Base-by-base conservation (phyloP, 1,284 basidiomycete species). In the Veloboletus limbatus region DNA sequence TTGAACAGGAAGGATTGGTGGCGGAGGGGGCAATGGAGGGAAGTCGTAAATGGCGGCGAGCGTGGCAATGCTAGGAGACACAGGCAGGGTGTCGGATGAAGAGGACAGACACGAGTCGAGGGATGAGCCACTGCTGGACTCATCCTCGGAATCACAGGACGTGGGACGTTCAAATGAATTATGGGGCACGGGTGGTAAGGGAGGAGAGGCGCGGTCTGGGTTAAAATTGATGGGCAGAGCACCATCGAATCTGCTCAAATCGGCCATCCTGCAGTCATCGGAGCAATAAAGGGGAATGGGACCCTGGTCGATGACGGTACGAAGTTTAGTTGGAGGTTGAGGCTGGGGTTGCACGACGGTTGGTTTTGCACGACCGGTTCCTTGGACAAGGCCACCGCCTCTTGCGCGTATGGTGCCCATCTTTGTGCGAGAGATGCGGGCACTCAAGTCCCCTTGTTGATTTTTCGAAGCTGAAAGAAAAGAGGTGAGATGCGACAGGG, bases 261-360 rank as follows among this genome's bases (percentile, higher is more conserved):
- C 85, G 34, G 68, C 68, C 32, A 81, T 65, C 51, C 77, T 74
- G 64, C 86, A 90, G 59, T 82, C 76, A 53, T 87, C 83, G 3
- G 85, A 88, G 68, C 86, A 90, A 68, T 89, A 90, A 52, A 89
- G 75, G 18, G 86, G 85, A 3, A 78, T 78, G 10, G 82, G 86
- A 2, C 74, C 73, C 62, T 84, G 84, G 69, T 88, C 85, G 68
- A 89, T 88, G 66, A 88, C 71, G 4, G 79, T 81, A 33, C 79
- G 77, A 36, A 74, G 72, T 55, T 78, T 78, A 27, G 74, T 52
- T 11, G 71, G 67, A 4, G 60, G 50, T 22, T 54, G 54, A 16
- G 56, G 56, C 13, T 50, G 61, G 18, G 44, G 43, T 16, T 60
- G 59, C 31, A 76, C 68, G 56, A 73, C 76, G 50, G 77, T 80